These are phyloP conservation scores for Castanea sativa DNA, from an alignment of 306 rosid genomes.

Conservation along the genomic window DNA sequence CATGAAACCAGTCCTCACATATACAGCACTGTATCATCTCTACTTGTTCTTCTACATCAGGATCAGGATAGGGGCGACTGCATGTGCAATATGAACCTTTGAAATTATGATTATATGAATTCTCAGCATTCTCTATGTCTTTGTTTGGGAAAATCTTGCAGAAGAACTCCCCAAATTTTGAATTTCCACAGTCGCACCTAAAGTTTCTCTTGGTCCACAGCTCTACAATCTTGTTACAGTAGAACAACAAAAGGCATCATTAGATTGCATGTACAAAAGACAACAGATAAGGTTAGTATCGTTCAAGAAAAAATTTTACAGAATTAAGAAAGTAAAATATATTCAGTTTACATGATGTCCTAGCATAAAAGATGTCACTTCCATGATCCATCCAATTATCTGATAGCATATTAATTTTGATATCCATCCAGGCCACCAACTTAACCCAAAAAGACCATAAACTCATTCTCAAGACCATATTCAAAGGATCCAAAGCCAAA, in stretches of 20 bases:
- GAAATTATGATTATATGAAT: slow-evolving; percentile 86
- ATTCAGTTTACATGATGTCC: background rate
- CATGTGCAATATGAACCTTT: slow-evolving; percentile 93
- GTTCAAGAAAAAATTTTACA: slow-evolving; percentile 9
- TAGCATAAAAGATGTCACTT: slow-evolving; percentile 5
- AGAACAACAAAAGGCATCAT: slow-evolving; percentile 20
- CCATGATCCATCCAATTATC: background rate
- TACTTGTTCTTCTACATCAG: slow-evolving; percentile 81
- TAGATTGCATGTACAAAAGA: background rate
- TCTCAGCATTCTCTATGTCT: slow-evolving; percentile 71
- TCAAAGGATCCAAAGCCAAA: background rate
- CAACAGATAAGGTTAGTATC: background rate
- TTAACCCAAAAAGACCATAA: background rate
- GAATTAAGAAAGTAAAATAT: background rate
- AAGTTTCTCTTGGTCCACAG: slow-evolving; percentile 97
- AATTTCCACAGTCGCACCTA: slow-evolving; percentile 96
- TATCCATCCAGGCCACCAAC: background rate
- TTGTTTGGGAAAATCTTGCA: slow-evolving; percentile 81
- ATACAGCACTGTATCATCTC: slow-evolving; percentile 97
- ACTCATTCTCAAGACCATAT: background rate
- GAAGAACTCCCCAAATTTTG: slow-evolving; percentile 83
- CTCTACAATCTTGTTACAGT: slow-evolving; percentile 71
- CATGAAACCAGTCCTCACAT: slow-evolving; percentile 99
- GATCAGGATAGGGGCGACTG: slow-evolving; percentile 92
- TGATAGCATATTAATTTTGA: background rate